Percentiles rank a stretch among this genome's conserved stretches.
phyloP scores from a whole-genome alignment of 148 eudicot genomes.

The Tetragonia tetragonoides region DNA sequence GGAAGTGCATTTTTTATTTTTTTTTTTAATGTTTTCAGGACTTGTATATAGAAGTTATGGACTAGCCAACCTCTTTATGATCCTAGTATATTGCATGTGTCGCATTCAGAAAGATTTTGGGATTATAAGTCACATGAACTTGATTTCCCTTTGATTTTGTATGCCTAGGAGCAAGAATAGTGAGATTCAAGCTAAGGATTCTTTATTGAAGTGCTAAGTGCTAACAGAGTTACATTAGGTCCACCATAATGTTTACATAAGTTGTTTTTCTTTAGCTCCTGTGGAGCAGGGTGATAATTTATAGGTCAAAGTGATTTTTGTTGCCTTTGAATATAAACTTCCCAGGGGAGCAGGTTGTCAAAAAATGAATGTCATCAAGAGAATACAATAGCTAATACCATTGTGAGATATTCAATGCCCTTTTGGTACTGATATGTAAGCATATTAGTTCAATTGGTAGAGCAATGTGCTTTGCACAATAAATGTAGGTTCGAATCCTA shows the following conservation, averaged over 20 bases:
- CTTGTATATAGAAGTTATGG: constrained; percentile 51
- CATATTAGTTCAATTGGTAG: too few relatives aligned
- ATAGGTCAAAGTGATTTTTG: constrained; percentile 31
- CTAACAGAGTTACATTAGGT: constrained; percentile 34
- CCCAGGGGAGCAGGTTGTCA: background rate
- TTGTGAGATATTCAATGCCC: too few relatives aligned
- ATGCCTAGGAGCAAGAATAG: constrained; percentile 67
- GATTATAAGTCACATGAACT: constrained; percentile 46
- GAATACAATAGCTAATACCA: too few relatives aligned
- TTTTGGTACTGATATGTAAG: too few relatives aligned
- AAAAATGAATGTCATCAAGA: too few relatives aligned
- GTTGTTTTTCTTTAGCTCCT: constrained; percentile 27
- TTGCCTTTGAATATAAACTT: constrained; percentile 28
- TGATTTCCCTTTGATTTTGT: constrained; percentile 55
- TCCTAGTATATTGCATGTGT: constrained; percentile 37
- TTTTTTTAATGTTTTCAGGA: constrained; percentile 47
- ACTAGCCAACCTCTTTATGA: constrained; percentile 40
- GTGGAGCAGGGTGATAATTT: constrained; percentile 24
- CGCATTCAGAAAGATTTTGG: constrained; percentile 41
- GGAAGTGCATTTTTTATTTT: constrained; percentile 59
- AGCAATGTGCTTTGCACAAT: too few relatives aligned
- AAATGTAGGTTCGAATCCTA: too few relatives aligned
- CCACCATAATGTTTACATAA: constrained; percentile 20
- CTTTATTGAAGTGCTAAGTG: constrained; percentile 3
- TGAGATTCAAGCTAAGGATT: constrained; percentile 20